These are phyloP conservation scores for Mycena vulgaris DNA, from an alignment of 768 basidiomycete genomes.

Conservation along the genomic window DNA sequence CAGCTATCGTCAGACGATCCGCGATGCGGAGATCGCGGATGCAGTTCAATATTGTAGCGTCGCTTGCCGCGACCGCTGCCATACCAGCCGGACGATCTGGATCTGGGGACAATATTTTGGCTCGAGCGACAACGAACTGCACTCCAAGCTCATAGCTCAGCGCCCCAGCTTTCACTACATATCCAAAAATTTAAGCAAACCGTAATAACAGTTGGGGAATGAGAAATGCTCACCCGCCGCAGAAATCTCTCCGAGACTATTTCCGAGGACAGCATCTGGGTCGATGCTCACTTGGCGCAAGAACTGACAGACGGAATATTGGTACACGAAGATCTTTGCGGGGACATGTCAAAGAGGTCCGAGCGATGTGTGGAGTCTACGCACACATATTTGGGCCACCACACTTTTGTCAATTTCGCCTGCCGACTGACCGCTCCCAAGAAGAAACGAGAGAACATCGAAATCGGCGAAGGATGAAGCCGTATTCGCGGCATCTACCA, in stretches of 20 bases:
- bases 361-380: background rate
- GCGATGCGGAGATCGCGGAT: constrained; percentile 43
- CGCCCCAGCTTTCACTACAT: constrained; percentile 47
- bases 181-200: background rate
- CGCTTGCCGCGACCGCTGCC: constrained; percentile 49
- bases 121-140: constrained; percentile 49
- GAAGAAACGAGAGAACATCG: constrained; percentile 48
- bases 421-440: constrained; percentile 16
- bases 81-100: constrained; percentile 49
- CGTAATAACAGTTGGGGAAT: background rate
- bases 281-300: constrained; percentile 44
- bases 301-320: constrained; percentile 52
- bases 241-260: constrained; percentile 56
- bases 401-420: constrained; percentile 51
- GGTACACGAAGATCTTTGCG: constrained; percentile 51
- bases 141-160: constrained; percentile 48
- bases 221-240: constrained; percentile 48
- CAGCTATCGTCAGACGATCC: constrained; percentile 47
- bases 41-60: constrained; percentile 41
- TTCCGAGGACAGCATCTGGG: constrained; percentile 51
- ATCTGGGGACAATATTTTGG: constrained; percentile 47
- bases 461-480: constrained; percentile 47
- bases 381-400: constrained; percentile 50
- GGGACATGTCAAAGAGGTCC: background rate
- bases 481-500: constrained; percentile 45